Evolutionary conservation across 73 alveolate genomes (phyloP).

Genomic region (Effrenium voratum): DNA sequence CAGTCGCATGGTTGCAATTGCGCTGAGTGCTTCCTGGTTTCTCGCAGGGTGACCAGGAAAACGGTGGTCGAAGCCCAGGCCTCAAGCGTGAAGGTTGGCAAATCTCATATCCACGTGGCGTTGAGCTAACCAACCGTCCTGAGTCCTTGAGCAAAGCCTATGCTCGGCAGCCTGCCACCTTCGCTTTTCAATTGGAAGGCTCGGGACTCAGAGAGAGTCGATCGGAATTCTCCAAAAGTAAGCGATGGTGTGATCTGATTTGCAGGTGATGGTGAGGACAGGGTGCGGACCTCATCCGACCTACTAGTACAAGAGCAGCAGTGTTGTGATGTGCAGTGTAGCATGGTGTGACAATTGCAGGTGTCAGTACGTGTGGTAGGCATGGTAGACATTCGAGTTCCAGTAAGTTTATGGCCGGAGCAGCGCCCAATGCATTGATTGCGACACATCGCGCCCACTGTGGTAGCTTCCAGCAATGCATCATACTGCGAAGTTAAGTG

Average conservation of each 20-base stretch:
- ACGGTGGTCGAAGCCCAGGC: conserved; percentile 34
- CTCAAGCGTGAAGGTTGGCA: background rate
- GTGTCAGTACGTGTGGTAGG: too few species aligned
- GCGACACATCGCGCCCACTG: too few species aligned
- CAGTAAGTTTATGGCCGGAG: too few species aligned
- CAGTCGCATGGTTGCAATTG: background rate
- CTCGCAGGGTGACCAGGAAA: conserved; percentile 75
- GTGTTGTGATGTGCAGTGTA: too few species aligned
- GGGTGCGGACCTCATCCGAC: too few species aligned
- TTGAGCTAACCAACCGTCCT: background rate
- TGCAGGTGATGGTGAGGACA: conserved; percentile 61
- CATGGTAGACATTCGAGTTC: too few species aligned
- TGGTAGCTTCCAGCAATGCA: too few species aligned
- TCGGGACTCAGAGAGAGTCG: background rate
- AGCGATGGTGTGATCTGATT: background rate
- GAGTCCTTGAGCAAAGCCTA: conserved; percentile 89
- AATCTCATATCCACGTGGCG: background rate
- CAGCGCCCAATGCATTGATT: too few species aligned
- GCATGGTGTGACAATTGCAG: too few species aligned
- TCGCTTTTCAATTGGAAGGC: conserved; percentile 68
- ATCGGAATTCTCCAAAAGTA: background rate
- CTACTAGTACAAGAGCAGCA: too few species aligned
- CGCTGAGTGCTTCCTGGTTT: background rate
- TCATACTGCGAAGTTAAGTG: too few species aligned
- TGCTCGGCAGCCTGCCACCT: conserved; percentile 72